Conservation (phyloP, 352 stramenopile genomes). For the Phytopythium mirpurense region DNA sequence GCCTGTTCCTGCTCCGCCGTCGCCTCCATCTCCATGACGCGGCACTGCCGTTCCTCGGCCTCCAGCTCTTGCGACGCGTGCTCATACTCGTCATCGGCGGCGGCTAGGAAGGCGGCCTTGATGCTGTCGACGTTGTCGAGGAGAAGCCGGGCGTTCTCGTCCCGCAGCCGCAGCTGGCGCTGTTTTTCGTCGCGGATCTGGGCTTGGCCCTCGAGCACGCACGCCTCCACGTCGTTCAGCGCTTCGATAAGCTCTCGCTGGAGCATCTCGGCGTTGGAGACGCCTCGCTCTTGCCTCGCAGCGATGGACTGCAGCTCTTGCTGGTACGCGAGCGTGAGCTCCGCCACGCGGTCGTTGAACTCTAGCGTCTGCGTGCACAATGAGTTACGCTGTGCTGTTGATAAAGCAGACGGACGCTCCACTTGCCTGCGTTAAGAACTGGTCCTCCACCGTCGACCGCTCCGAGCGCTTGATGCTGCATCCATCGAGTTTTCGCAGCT, state of each 20-base stretch:
- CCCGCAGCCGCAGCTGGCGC: constrained; percentile 32
- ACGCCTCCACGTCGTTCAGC: constrained; percentile 49
- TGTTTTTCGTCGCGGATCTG: constrained; percentile 43
- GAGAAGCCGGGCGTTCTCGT: constrained; percentile 32
- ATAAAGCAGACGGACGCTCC: too few relatives aligned
- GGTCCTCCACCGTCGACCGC: constrained; percentile 31
- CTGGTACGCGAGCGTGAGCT: constrained; percentile 48
- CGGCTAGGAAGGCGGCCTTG: constrained; percentile 16
- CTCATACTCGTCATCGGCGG: constrained; percentile 19
- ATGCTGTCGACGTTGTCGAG: constrained; percentile 30
- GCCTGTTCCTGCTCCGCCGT: constrained; percentile 37
- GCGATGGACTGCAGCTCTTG: constrained; percentile 47
- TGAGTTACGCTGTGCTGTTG: background rate
- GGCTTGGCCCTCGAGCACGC: constrained; percentile 31
- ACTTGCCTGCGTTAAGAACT: constrained; percentile 40
- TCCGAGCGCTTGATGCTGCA: constrained; percentile 27
- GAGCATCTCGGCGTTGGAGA: constrained; percentile 54
- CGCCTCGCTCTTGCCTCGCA: constrained; percentile 26
- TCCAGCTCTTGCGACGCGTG: constrained; percentile 13
- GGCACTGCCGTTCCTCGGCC: constrained; percentile 26
- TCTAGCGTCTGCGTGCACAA: constrained; percentile 26
- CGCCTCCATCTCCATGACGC: constrained; percentile 44
- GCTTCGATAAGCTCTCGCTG: constrained; percentile 55
- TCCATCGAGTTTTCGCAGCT: constrained; percentile 53
- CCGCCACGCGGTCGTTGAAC: constrained; percentile 62